Conservation (phyloP, 768 basidiomycete species). For the Rhodotorula taiwanensis region DNA sequence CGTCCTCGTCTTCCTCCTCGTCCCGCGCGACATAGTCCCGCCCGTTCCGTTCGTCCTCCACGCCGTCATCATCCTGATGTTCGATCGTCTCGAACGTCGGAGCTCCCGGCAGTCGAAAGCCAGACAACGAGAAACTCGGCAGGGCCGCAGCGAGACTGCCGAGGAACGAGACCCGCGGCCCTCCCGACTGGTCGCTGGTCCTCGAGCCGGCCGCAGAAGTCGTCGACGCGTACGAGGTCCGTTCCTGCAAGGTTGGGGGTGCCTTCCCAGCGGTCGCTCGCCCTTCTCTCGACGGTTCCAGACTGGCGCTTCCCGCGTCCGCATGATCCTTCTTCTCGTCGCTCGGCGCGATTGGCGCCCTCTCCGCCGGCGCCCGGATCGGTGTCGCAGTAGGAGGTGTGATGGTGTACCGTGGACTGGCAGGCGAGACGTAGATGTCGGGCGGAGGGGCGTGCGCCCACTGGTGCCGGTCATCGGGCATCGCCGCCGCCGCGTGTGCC, state of each 20-base stretch:
- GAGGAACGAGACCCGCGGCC: slow-evolving; percentile 11
- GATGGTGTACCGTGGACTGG: not conserved
- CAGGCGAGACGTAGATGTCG: not conserved
- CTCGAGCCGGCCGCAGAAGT: no score
- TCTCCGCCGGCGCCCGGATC: not conserved
- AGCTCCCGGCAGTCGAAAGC: not conserved
- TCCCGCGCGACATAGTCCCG: not conserved
- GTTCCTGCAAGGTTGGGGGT: no score
- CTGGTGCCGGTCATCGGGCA: no score
- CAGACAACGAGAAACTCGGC: not conserved
- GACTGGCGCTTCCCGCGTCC: no score
- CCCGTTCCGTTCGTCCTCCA: not conserved
- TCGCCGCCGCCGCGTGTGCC: no score
- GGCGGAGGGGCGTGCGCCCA: not conserved
- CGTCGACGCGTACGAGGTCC: not conserved
- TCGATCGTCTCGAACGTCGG: not conserved
- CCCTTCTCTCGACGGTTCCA: no score
- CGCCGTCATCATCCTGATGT: not conserved
- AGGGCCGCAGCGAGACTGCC: slow-evolving; percentile 6
- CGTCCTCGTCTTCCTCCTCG: not conserved
- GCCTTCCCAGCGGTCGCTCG: no score
- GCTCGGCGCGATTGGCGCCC: not conserved
- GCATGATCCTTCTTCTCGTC: not conserved
- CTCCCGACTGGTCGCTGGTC: not conserved
- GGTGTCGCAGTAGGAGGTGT: no score